Evolutionary conservation across 257 asterid genomes (phyloP).

Genomic region (Solanum peruvianum): DNA sequence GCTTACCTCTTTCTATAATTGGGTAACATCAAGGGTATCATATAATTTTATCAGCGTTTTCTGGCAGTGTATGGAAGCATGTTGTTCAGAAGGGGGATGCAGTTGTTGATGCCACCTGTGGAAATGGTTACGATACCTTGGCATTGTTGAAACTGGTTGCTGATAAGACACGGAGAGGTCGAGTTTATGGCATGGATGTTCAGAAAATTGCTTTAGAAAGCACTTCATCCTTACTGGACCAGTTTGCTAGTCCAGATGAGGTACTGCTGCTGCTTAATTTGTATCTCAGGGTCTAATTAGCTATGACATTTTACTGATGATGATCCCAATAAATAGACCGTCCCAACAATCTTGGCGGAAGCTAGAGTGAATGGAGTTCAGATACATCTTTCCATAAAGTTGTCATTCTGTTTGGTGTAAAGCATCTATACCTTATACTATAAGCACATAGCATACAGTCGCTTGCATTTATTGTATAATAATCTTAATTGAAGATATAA

Average conservation of each 20-base stretch:
- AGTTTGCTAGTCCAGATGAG: conserved; percentile 42
- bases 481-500: not conserved
- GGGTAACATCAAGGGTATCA: not conserved
- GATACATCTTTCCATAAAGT: not conserved
- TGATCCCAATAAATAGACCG: not conserved
- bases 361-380: not conserved
- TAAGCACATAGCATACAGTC: not conserved
- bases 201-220: conserved; percentile 68
- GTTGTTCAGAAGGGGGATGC: conserved; percentile 66
- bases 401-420: not conserved
- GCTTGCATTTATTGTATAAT: not conserved
- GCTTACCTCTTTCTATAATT: not conserved
- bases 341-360: not conserved
- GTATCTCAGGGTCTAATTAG: not conserved
- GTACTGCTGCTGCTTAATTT: conserved; percentile 14
- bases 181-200: conserved; percentile 77
- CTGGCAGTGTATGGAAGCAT: conserved; percentile 67
- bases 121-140: conserved; percentile 83
- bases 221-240: conserved; percentile 60
- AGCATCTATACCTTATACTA: not conserved
- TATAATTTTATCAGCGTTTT: not conserved
- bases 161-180: conserved; percentile 41
- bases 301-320: not conserved
- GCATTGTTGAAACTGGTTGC: conserved; percentile 62
- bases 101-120: conserved; percentile 93